Conservation (phyloP, 352 stramenopile genomes). For the Globisporangium rhizosaccharum region DNA sequence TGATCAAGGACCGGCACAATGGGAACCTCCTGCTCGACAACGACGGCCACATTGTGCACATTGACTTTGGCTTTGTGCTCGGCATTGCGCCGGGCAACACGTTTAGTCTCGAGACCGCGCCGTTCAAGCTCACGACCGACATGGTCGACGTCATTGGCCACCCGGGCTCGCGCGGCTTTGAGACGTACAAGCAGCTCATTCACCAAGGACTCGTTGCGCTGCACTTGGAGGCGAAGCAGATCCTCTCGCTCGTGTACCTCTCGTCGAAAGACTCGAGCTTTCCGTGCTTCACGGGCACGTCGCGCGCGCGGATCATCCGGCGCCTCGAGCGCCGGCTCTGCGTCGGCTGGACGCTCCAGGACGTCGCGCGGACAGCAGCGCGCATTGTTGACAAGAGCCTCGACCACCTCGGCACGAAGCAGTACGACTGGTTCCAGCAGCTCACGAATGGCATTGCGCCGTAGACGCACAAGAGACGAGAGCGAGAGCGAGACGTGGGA, state of each 20-base stretch:
- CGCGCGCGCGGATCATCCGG: constrained; percentile 35
- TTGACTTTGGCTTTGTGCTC: constrained; percentile 99
- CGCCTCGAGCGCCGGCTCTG: constrained; percentile 53
- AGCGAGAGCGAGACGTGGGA: no score
- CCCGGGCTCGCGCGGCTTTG: constrained; percentile 67
- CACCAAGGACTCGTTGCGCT: constrained; percentile 92
- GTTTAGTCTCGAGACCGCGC: constrained; percentile 95
- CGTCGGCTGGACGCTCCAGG: constrained; percentile 38
- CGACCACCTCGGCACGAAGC: constrained; percentile 66
- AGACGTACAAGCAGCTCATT: constrained; percentile 90
- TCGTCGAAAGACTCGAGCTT: constrained; percentile 92
- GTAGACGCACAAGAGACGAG: constrained; percentile 12
- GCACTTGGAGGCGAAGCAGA: constrained; percentile 89
- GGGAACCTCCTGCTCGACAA: constrained; percentile 97
- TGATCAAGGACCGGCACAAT: constrained; percentile 98
- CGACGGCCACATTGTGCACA: constrained; percentile 95
- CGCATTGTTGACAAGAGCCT: constrained; percentile 72
- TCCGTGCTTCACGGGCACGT: constrained; percentile 84
- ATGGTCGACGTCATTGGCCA: constrained; percentile 94
- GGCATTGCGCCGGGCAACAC: constrained; percentile 95
- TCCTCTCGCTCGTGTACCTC: constrained; percentile 88
- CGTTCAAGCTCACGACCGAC: constrained; percentile 98
- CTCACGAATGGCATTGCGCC: constrained; percentile 78
- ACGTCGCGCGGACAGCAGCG: constrained; percentile 48
- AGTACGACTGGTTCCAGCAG: constrained; percentile 89